Evolutionary conservation across 2,329 filamentous ascomycete species (phyloP).

Genomic region (Venturia effusa): DNA sequence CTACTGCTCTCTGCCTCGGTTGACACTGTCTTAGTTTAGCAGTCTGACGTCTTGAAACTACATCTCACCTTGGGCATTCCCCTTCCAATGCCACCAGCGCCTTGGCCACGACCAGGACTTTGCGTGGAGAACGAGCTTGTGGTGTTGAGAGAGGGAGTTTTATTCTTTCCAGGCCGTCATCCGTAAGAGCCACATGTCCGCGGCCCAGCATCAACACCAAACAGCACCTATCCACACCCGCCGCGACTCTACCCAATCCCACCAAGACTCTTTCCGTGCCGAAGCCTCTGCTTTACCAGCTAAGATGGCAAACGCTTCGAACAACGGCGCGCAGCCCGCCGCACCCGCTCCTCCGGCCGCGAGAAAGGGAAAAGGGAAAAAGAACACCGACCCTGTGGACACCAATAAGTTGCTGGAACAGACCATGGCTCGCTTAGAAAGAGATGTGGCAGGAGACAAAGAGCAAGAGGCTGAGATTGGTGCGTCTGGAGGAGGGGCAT

Average conservation of each 20-base stretch:
- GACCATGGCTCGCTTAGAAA: conserved; percentile 90
- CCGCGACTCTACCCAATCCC: background rate
- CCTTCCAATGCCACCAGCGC: conserved; percentile 1
- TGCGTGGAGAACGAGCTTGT: background rate
- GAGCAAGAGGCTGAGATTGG: conserved; percentile 94
- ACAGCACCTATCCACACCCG: background rate
- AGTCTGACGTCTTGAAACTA: background rate
- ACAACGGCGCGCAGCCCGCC: conserved; percentile 16
- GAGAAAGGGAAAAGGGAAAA: conserved; percentile 80
- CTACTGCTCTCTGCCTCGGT: background rate
- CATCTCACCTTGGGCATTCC: background rate
- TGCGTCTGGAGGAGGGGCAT: conserved; percentile 35
- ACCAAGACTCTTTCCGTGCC: background rate
- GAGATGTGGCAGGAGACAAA: conserved; percentile 85
- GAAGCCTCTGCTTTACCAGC: background rate
- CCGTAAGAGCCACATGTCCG: background rate
- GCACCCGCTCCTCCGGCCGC: conserved; percentile 41
- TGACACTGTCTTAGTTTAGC: background rate
- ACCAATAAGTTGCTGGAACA: conserved; percentile 85
- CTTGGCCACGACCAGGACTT: background rate
- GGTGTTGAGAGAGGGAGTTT: background rate
- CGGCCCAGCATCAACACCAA: background rate
- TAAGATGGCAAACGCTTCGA: background rate
- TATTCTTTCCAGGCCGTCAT: background rate
- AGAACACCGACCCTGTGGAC: conserved; percentile 73